Evolutionary conservation across 306 rosid species (phyloP).

Genomic region (Alnus rubra): DNA sequence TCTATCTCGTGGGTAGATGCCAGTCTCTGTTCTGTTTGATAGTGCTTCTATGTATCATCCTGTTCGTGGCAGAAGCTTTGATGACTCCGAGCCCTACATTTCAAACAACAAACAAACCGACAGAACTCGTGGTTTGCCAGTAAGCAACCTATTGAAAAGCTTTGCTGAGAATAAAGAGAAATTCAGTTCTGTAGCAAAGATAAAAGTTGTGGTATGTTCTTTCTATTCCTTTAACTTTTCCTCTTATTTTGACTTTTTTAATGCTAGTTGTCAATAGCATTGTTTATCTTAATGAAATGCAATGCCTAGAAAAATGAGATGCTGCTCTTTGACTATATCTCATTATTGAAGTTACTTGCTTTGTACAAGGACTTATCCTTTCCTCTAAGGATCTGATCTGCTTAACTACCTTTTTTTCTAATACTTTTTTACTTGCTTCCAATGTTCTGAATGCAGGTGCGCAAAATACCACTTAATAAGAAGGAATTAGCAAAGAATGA

Average conservation of each 20-base stretch:
- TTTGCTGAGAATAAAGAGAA: conserved; percentile 86
- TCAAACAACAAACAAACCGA: conserved; percentile 59
- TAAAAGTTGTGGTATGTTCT: conserved; percentile 96
- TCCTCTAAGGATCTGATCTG: conserved; percentile 7
- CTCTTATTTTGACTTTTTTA: background rate
- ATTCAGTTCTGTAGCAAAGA: conserved; percentile 88
- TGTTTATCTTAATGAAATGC: conserved; percentile 18
- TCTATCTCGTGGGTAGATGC: conserved; percentile 50
- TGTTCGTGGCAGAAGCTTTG: conserved; percentile 68
- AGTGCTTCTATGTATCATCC: conserved; percentile 40
- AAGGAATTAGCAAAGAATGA: conserved; percentile 91
- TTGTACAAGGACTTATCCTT: conserved; percentile 12
- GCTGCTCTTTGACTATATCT: conserved; percentile 7
- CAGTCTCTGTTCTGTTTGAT: conserved; percentile 52
- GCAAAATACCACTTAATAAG: conserved; percentile 93
- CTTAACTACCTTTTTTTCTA: conserved; percentile 14
- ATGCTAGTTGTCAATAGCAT: background rate
- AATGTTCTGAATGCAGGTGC: conserved; percentile 63
- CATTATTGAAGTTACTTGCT: conserved; percentile 12
- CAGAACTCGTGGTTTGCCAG: conserved; percentile 64
- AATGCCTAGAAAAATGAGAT: background rate
- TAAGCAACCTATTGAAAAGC: conserved; percentile 62
- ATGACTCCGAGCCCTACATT: conserved; percentile 72
- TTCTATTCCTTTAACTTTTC: conserved; percentile 2
- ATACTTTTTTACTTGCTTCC: background rate